These are phyloP conservation scores for Aspergillus tanneri DNA, from an alignment of 2,329 filamentous ascomycete genomes.

Conservation along the genomic window DNA sequence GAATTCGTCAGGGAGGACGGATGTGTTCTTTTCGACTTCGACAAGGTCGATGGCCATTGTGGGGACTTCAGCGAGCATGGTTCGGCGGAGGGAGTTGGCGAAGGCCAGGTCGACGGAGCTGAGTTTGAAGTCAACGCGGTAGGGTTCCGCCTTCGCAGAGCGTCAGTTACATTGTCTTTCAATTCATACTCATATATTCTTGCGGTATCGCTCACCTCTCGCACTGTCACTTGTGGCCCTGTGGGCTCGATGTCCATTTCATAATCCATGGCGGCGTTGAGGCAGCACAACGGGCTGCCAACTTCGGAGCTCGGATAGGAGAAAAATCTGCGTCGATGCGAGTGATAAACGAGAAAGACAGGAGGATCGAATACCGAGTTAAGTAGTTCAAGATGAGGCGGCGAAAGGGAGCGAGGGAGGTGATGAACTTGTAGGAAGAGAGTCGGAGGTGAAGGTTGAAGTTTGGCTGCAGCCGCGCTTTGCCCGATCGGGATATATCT, in stretches of 20 bases:
- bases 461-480: constrained; percentile 20
- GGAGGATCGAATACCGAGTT: background rate
- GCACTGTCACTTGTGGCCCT: constrained; percentile 50
- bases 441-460: constrained; percentile 9
- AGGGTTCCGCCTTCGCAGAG: constrained; percentile 65
- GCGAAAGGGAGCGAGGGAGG: background rate
- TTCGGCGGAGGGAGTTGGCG: constrained; percentile 86
- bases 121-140: constrained; percentile 88
- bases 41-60: constrained; percentile 94
- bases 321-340: background rate
- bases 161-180: background rate
- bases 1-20: constrained; percentile 95
- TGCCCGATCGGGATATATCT: constrained; percentile 21
- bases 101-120: constrained; percentile 85
- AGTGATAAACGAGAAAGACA: background rate
- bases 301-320: background rate
- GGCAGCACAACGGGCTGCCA: constrained; percentile 26
- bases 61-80: constrained; percentile 90
- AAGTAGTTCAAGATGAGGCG: background rate
- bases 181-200: background rate
- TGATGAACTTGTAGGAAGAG: constrained; percentile 8
- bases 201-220: constrained; percentile 36
- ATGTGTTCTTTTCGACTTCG: constrained; percentile 88
- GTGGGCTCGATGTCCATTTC: constrained; percentile 51
- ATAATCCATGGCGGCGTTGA: constrained; percentile 41